phyloP scores from a whole-genome alignment of 805 yeast species.

The Candida broadrunensis region DNA sequence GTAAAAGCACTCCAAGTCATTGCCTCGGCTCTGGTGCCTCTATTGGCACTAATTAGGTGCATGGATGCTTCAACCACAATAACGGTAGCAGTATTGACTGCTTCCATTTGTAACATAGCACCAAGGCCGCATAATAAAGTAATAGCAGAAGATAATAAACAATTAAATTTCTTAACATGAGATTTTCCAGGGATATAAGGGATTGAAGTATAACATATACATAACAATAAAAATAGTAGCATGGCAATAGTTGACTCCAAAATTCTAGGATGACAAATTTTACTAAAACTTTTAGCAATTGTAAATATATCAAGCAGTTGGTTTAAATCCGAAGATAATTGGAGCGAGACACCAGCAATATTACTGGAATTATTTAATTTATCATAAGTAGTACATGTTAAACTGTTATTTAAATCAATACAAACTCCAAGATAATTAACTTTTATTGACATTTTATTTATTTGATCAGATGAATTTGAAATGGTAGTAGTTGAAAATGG shows the following conservation, averaged over 20 bases:
- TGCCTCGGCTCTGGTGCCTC: slow-evolving; percentile 52
- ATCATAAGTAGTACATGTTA: slow-evolving; percentile 35
- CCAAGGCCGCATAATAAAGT: slow-evolving; percentile 60
- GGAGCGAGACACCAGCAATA: slow-evolving; percentile 18
- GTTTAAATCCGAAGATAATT: slow-evolving; percentile 2
- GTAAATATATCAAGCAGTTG: slow-evolving; percentile 41
- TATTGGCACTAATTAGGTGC: slow-evolving; percentile 40
- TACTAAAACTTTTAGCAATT: slow-evolving; percentile 43
- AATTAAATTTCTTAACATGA: slow-evolving; percentile 11
- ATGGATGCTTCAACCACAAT: slow-evolving; percentile 50
- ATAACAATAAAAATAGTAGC: slow-evolving; percentile 36
- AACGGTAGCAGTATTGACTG: slow-evolving; percentile 41
- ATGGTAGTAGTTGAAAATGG: no score
- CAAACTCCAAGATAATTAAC: slow-evolving; percentile 62
- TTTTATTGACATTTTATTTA: slow-evolving; percentile 24
- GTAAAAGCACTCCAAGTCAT: slow-evolving; percentile 63
- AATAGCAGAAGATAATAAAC: not conserved
- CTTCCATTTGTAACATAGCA: slow-evolving; percentile 62
- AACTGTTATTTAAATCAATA: slow-evolving; percentile 29
- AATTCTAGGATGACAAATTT: slow-evolving; percentile 53
- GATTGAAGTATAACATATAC: slow-evolving; percentile 40
- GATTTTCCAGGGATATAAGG: slow-evolving; percentile 49
- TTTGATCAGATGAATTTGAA: not conserved
- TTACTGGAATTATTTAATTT: slow-evolving; percentile 23
- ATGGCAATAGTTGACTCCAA: slow-evolving; percentile 48